Conservation (phyloP, 371 early-diverging fungal species). For the Actinomucor elegans region DNA sequence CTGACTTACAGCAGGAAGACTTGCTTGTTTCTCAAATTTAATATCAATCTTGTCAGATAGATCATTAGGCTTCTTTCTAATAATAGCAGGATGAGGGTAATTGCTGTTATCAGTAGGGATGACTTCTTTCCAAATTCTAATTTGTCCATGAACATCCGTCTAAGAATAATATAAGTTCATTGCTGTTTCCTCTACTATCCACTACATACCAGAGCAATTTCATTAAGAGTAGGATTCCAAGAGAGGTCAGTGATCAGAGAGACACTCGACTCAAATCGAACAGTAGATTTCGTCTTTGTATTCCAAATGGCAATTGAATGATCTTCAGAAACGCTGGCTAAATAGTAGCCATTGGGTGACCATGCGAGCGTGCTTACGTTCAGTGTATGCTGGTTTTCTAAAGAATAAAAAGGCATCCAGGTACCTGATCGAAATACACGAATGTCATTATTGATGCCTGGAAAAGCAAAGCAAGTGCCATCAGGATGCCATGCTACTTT, state of each 20-base stretch:
- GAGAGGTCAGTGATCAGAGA: constrained; percentile 34
- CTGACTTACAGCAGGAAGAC: background rate
- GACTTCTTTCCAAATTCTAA: constrained; percentile 48
- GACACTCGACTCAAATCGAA: constrained; percentile 24
- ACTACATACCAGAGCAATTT: constrained; percentile 44
- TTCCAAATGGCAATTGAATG: constrained; percentile 57
- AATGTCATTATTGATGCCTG: constrained; percentile 50
- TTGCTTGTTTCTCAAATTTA: background rate
- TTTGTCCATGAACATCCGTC: constrained; percentile 39
- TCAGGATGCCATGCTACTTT: constrained; percentile 63
- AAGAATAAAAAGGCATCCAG: constrained; percentile 39
- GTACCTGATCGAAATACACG: constrained; percentile 31
- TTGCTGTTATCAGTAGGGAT: constrained; percentile 41
- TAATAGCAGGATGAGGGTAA: constrained; percentile 19
- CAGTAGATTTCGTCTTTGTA: constrained; percentile 15
- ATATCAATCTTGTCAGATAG: background rate
- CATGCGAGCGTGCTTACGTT: constrained; percentile 47
- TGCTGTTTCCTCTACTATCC: no score
- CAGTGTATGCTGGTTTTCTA: constrained; percentile 41
- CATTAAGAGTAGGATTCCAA: constrained; percentile 59
- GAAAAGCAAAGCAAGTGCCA: constrained; percentile 52
- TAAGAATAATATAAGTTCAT: background rate
- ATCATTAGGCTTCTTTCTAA: background rate
- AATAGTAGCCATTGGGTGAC: constrained; percentile 62
- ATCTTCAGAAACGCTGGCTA: constrained; percentile 46